Evolutionary conservation across 495 filamentous ascomycete species (phyloP).

Genomic region (Tetracladium marchalianum): DNA sequence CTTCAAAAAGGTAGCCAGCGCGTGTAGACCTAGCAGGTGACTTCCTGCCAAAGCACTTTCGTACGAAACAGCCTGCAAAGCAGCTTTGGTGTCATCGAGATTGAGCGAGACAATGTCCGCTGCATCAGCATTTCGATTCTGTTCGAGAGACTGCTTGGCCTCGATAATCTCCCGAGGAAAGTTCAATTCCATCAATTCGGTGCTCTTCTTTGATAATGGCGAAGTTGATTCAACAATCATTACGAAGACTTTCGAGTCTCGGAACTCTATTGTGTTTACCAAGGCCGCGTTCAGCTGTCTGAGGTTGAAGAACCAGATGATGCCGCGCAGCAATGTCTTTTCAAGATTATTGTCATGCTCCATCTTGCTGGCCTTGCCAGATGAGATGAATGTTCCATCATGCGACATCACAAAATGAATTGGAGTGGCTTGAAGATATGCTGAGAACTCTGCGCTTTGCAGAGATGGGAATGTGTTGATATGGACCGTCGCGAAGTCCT

Average conservation of each 20-base stretch:
- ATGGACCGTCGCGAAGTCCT: slow-evolving; percentile 10
- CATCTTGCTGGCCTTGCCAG: background rate
- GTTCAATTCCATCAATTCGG: slow-evolving; percentile 3
- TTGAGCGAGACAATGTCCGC: slow-evolving; percentile 1
- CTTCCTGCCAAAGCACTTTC: slow-evolving; percentile 5
- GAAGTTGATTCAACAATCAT: slow-evolving; percentile 34
- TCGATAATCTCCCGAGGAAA: slow-evolving; percentile 8
- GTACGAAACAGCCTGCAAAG: slow-evolving; percentile 3
- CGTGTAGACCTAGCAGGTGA: slow-evolving; percentile 6
- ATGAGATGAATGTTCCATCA: slow-evolving; percentile 34
- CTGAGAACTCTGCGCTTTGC: slow-evolving; percentile 33
- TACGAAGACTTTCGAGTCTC: slow-evolving; percentile 48
- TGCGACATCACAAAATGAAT: slow-evolving; percentile 64
- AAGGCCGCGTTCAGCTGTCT: slow-evolving; percentile 47
- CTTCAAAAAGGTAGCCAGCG: slow-evolving; percentile 13
- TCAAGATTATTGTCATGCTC: slow-evolving; percentile 7
- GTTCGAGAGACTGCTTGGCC: slow-evolving; percentile 1
- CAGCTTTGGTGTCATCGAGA: slow-evolving; percentile 2
- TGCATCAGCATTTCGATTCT: background rate
- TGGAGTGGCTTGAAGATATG: slow-evolving; percentile 39
- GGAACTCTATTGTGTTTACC: slow-evolving; percentile 47
- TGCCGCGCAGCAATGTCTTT: slow-evolving; percentile 28
- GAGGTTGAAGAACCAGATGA: slow-evolving; percentile 38
- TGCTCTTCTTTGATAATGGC: background rate
- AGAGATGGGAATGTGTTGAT: slow-evolving; percentile 38